These are phyloP conservation scores for Ceratocystis alfenasii DNA, from an alignment of 2,329 filamentous ascomycete genomes.

Conservation along the genomic window DNA sequence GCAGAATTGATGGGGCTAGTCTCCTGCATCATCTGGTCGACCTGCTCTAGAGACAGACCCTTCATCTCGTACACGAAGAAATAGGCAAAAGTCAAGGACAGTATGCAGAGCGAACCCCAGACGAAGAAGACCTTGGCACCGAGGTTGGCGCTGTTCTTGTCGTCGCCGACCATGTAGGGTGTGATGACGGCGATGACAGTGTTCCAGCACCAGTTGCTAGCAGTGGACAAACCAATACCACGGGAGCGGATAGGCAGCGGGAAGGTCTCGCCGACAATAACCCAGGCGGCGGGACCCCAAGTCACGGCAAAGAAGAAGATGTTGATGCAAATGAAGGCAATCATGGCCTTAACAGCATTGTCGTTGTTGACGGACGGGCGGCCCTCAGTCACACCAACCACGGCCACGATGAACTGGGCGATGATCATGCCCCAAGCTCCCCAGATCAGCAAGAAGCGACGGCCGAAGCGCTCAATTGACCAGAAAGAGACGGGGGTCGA, in stretches of 20 bases:
- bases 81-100: slow-evolving; percentile 53
- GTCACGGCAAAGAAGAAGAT: slow-evolving; percentile 87
- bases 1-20: slow-evolving; percentile 61
- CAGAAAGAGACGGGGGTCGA: slow-evolving; percentile 83
- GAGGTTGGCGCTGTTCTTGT: slow-evolving; percentile 47
- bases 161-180: slow-evolving; percentile 54
- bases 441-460: slow-evolving; percentile 65
- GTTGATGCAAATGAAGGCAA: slow-evolving; percentile 82
- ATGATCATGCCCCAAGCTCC: slow-evolving; percentile 73
- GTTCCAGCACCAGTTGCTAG: slow-evolving; percentile 89
- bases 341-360: slow-evolving; percentile 54
- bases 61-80: slow-evolving; percentile 65
- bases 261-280: slow-evolving; percentile 82
- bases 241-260: slow-evolving; percentile 78
- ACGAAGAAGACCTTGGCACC: slow-evolving; percentile 62
- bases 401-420: slow-evolving; percentile 78
- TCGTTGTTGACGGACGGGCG: slow-evolving; percentile 43
- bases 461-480: slow-evolving; percentile 69
- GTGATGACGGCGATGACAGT: slow-evolving; percentile 59
- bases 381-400: slow-evolving; percentile 54
- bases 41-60: slow-evolving; percentile 65
- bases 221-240: slow-evolving; percentile 75
- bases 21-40: slow-evolving; percentile 84
- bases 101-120: slow-evolving; percentile 56
- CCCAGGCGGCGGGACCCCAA: slow-evolving; percentile 74